Evolutionary conservation across 345 rosid genomes (phyloP), one percentile per base, ranked within the genome.

Genomic region (Rhodamnia argentea): DNA sequence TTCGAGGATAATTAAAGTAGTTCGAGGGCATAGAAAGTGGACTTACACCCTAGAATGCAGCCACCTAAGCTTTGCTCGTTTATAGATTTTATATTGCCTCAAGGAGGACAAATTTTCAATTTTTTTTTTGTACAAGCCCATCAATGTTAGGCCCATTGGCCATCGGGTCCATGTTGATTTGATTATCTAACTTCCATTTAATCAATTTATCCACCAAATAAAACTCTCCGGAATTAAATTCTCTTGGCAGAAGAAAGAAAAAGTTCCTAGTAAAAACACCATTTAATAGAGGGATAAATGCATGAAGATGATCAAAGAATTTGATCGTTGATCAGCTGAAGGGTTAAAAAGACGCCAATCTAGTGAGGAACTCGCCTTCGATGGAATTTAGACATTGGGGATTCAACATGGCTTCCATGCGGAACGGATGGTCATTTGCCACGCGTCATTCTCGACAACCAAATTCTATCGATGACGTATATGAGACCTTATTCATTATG

Each of bases 341-440:
- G 76, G 37, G 24, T 32, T 64, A 13, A 32, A 64, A 64, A 29
- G 24, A 8, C 2, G 23, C 2, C 13, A 2, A 32, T 32, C 13
- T 64, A 32, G 7, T 4, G 5, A 32, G 2, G 7, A 32, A 23
- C 44, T 70, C 1, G 2, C 3, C 0, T 1, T 32, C 13, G 0
- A 20, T 16, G 78, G 44, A 70, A 64, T 64, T 32, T 18, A 9
- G 44, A 9, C 11, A 2, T 18, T 2, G 2, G 24, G 5, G 13
- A 70, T 32, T 70, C 9, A 6, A 70, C 20, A 23, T 4, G 44
- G 47, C 78, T 70, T 20, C 12, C 7, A 4, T 0, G 37, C 37
- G 10, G 78, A 18, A 32, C 18, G 20, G 16, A 1, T 32, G 47
- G 24, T 32, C 24, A 5, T 18, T 32, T 18, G 13, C 47, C 24